A percentile compares a stretch with the other conserved stretches of the same genome.
Evolutionary conservation across 352 stramenopile genomes (phyloP).

Genomic region (Peronospora tabacina): DNA sequence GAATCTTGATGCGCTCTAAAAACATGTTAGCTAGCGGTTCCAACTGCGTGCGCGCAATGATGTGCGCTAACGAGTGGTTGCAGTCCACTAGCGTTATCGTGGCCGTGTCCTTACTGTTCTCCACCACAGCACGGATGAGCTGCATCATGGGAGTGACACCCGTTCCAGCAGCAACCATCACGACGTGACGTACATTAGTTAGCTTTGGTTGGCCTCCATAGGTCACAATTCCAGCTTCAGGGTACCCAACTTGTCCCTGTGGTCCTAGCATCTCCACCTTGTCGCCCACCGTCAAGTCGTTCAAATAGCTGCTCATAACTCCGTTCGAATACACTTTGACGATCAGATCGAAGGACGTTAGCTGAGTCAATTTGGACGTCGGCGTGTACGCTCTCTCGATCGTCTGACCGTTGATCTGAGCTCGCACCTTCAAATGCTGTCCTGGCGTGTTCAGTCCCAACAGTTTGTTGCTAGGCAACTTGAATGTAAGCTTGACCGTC

Average conservation of each 20-base stretch:
- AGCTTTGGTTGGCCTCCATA: conserved; percentile 39
- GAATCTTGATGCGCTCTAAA: conserved; percentile 43
- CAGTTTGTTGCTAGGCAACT: conserved; percentile 35
- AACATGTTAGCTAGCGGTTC: conserved; percentile 81
- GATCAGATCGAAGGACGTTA: conserved; percentile 58
- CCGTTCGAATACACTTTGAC: conserved; percentile 76
- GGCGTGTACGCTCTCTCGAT: conserved; percentile 77
- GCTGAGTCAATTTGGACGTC: conserved; percentile 61
- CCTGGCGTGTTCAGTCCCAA: conserved; percentile 59
- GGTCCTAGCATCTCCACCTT: conserved; percentile 70
- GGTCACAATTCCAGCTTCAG: conserved; percentile 40
- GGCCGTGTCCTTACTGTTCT: conserved; percentile 43
- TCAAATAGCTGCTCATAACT: conserved; percentile 64
- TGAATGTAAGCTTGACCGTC: conserved; percentile 71
- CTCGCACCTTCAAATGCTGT: conserved; percentile 75
- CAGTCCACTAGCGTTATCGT: conserved; percentile 71
- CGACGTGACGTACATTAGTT: conserved; percentile 46
- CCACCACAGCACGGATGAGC: conserved; percentile 59
- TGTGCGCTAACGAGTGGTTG: conserved; percentile 55
- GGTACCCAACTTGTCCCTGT: conserved; percentile 57
- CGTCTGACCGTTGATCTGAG: conserved; percentile 59
- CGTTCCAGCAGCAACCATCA: conserved; percentile 67
- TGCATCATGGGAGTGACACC: conserved; percentile 83
- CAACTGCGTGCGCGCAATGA: conserved; percentile 66
- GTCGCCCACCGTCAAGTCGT: conserved; percentile 41